Conservation (phyloP, 2,329 filamentous ascomycete genomes). For the Fusarium denticulatum region DNA sequence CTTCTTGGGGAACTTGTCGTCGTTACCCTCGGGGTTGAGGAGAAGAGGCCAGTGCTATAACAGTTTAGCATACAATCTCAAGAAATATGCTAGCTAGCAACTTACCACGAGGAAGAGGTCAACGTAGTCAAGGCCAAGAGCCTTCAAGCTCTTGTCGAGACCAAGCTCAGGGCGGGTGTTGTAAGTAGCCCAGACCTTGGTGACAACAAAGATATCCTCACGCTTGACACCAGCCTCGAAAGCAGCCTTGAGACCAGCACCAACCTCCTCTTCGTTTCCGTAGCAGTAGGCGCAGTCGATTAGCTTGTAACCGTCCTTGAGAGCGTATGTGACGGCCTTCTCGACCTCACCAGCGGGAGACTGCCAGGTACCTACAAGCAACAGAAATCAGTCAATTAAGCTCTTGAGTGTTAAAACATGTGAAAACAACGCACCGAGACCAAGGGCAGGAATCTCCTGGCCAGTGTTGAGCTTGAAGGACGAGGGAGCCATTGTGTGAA, state of each 20-base stretch:
- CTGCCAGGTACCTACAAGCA: constrained; percentile 70
- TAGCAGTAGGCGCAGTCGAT: constrained; percentile 82
- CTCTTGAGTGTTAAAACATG: not conserved
- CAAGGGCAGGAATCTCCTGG: constrained; percentile 69
- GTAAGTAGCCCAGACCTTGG: constrained; percentile 87
- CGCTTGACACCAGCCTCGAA: constrained; percentile 76
- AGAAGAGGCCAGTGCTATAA: constrained; percentile 80
- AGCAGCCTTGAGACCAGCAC: constrained; percentile 78
- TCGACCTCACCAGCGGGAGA: constrained; percentile 67
- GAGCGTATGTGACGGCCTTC: constrained; percentile 66
- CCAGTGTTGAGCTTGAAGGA: constrained; percentile 73
- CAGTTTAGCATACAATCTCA: not conserved
- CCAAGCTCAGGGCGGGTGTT: constrained; percentile 74
- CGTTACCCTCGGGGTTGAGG: constrained; percentile 82
- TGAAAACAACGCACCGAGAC: constrained; percentile 60
- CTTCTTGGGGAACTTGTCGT: constrained; percentile 79
- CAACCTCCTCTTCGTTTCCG: constrained; percentile 85
- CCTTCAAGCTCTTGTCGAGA: constrained; percentile 77
- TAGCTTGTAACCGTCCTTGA: constrained; percentile 66
- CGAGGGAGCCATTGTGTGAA: constrained; percentile 60
- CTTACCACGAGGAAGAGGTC: constrained; percentile 77
- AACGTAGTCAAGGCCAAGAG: constrained; percentile 80
- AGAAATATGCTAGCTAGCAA: not conserved
- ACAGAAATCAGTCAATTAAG: constrained; percentile 13
- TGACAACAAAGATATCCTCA: constrained; percentile 83